phyloP scores from a whole-genome alignment of 139 green algal species.

The Mesotaenium endlicherianum region DNA sequence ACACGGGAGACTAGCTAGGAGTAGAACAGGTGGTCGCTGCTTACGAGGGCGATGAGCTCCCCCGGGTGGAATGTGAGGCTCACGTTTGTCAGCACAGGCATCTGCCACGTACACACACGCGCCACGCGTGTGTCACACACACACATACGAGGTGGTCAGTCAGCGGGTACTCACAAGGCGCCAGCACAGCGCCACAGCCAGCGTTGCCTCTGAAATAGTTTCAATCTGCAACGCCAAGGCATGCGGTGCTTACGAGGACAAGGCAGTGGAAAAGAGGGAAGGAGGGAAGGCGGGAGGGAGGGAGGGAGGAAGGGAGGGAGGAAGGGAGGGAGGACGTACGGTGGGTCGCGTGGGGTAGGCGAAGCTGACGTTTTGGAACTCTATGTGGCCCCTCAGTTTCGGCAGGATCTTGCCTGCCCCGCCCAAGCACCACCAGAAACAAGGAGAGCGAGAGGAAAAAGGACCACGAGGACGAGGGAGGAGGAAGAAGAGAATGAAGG shows the following conservation, averaged over 20 bases:
- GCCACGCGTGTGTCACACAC: too few species aligned
- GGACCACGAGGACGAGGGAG: too few species aligned
- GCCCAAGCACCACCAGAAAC: too few species aligned
- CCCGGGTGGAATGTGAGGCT: constrained; percentile 64
- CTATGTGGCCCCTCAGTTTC: constrained; percentile 70
- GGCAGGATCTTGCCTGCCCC: too few species aligned
- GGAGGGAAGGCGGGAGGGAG: too few species aligned
- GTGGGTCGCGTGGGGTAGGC: constrained; percentile 70
- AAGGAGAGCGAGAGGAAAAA: too few species aligned
- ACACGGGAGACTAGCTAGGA: neutral
- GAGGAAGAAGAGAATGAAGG: neutral
- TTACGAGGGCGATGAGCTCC: constrained; percentile 72
- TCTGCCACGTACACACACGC: neutral
- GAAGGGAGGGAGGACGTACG: constrained; percentile 2
- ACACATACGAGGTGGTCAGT: too few species aligned
- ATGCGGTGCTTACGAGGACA: neutral
- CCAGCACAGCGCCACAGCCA: neutral
- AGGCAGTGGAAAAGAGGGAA: neutral
- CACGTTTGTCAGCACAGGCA: constrained; percentile 59
- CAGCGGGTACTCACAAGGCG: too few species aligned
- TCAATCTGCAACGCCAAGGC: neutral
- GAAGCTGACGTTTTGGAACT: constrained; percentile 75
- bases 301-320: neutral
- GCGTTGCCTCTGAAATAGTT: neutral
- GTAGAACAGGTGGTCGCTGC: constrained; percentile 4